These are phyloP conservation scores for Cotoneaster glaucophyllus DNA, from an alignment of 306 rosid genomes.

Conservation along the genomic window DNA sequence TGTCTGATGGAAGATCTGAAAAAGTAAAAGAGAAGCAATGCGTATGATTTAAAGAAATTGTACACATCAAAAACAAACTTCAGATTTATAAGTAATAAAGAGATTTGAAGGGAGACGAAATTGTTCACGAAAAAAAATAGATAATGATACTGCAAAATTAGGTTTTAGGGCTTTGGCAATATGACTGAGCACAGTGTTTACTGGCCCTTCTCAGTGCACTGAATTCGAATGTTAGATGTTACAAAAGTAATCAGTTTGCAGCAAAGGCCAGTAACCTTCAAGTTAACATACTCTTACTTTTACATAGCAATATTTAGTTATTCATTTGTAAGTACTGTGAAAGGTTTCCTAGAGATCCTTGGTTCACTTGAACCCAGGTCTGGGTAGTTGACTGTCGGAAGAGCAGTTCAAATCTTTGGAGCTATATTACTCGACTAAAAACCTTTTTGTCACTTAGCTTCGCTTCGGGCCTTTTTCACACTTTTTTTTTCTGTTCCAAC, in stretches of 20 bases:
- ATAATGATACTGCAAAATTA: not conserved
- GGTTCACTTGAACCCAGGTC: not conserved
- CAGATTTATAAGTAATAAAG: not conserved
- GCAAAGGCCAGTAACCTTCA: constrained; percentile 1
- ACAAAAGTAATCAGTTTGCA: not conserved
- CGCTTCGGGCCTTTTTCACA: not conserved
- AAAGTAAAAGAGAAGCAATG: constrained; percentile 7
- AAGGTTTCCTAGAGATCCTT: not conserved
- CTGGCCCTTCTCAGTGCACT: not conserved
- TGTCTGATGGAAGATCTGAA: constrained; percentile 59
- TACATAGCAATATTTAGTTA: not conserved
- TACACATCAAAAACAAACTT: not conserved
- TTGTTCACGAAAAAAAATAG: not conserved
- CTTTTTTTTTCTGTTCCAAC: not conserved
- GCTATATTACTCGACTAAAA: not conserved
- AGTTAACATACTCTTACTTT: not conserved
- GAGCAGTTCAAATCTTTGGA: not conserved
- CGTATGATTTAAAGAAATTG: not conserved
- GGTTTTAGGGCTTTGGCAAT: not conserved
- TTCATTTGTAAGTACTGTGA: not conserved
- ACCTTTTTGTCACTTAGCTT: not conserved
- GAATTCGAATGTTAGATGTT: not conserved
- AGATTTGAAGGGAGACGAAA: not conserved
- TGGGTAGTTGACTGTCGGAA: not conserved
- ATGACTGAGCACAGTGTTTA: not conserved